Base-by-base conservation (phyloP, 257 asterid species). In the Primulina tabacum region DNA sequence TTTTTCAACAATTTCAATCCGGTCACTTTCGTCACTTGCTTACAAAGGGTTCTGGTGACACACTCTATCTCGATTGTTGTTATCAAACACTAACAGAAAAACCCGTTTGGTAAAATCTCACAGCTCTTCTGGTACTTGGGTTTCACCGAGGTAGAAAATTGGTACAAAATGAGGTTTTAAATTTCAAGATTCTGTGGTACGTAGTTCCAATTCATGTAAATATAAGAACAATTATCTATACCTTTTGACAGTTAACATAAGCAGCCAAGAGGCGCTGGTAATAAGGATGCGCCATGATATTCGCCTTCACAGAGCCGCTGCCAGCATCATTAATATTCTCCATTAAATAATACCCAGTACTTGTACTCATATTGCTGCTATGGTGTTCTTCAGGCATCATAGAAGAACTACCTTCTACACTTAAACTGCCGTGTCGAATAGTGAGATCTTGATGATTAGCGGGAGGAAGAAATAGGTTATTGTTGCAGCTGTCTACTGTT, bases 261-360 rank as follows among this genome's bases (percentile, higher is more conserved):
- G 96, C 88, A 62, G 96, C 79, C 77, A 93, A 69, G 69, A 93
- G 97, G 21, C 97, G 92, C 35, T 78, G 85, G 86, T 90, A 93
- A 79, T 82, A 89, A 60, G 99, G 99, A 79, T 93, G 99, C 62
- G 95, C 81, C 89, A 93, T 82, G 81, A 93, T 93, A 79, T 90
- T 93, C 0, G 95, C 86, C 86, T 82, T 90, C 6, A 83, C 78
- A 14, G 90, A 62, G 72, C 81, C 71, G 68, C 61, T 55, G 16
- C 62, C 83, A 8, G 34, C 66, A 30, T 72, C 76, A 64, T 73
- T 78, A 47, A 14, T 68, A 59, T 66, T 73, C 53, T 89, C 95
- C 92, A 87, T 83, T 67, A 86, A 83, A 84, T 87, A 89, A 79
- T 85, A 79, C 0, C 85, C 92, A 0, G 84, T 76, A 77, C 83